Evolutionary conservation across 306 rosid genomes (phyloP).

Genomic region (Vigna reflexopilosa): DNA sequence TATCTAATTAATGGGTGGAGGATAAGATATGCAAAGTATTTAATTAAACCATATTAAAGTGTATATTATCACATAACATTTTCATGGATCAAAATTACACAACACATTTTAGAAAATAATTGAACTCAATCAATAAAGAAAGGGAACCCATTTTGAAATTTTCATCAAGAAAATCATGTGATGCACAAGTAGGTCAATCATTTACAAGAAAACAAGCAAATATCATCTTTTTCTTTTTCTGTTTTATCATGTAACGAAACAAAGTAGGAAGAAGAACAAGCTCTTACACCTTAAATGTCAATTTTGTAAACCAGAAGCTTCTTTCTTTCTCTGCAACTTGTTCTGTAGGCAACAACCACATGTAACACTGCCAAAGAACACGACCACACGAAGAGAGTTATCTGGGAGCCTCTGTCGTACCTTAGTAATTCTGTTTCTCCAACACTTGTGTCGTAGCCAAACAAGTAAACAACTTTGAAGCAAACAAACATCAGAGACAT

Average conservation of each 20-base stretch:
- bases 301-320: constrained; percentile 93
- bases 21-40: neutral
- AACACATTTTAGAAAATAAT: neutral
- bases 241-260: neutral
- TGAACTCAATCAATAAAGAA: neutral
- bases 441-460: neutral
- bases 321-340: constrained; percentile 93
- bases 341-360: constrained; percentile 82
- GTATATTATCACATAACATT: neutral
- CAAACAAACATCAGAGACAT: constrained; percentile 77
- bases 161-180: neutral
- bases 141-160: neutral
- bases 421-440: constrained; percentile 29
- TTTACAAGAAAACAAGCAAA: neutral
- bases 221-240: neutral
- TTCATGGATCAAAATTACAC: neutral
- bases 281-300: constrained; percentile 93
- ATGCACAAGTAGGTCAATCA: neutral
- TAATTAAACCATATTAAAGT: neutral
- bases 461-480: constrained; percentile 67
- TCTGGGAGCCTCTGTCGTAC: constrained; percentile 54
- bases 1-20: neutral
- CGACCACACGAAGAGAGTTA: constrained; percentile 76
- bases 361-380: constrained; percentile 79
- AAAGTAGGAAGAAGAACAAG: neutral